Percentiles rank a stretch among this genome's conserved stretches.
Evolutionary conservation across 176 grass and related monocot genomes (phyloP).

Genomic region (Musa beccarii): DNA sequence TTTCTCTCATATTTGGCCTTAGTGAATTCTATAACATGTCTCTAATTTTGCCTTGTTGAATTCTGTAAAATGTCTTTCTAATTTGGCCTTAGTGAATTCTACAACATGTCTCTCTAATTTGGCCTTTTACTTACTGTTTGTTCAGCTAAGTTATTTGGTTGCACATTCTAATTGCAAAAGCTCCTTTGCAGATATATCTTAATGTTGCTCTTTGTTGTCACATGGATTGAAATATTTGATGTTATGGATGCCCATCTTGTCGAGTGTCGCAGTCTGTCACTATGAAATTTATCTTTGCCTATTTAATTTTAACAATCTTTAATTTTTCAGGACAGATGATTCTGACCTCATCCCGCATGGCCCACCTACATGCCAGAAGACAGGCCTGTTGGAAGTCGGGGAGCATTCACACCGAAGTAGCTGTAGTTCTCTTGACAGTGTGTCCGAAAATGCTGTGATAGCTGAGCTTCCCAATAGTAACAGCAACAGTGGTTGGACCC

Average conservation of each 20-base stretch:
- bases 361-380: constrained; percentile 30
- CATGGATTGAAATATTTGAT: no score
- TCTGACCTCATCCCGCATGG: constrained; percentile 35
- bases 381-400: constrained; percentile 39
- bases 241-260: no score
- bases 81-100: background rate
- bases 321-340: constrained; percentile 33
- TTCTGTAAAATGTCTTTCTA: background rate
- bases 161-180: background rate
- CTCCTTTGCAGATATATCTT: background rate
- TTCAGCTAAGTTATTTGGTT: background rate
- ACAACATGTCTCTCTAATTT: background rate
- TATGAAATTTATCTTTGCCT: background rate
- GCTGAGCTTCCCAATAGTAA: constrained; percentile 23
- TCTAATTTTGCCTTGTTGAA: background rate
- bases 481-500: constrained; percentile 32
- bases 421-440: constrained; percentile 60
- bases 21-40: no score
- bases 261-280: no score
- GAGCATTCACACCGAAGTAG: constrained; percentile 56
- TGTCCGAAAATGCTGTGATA: constrained; percentile 35
- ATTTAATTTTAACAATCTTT: constrained; percentile 10
- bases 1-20: no score
- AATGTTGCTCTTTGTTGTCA: background rate
- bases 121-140: background rate